A percentile compares a stretch with the other conserved stretches of the same genome.
phyloP scores from a whole-genome alignment of 345 rosid species.

The Populus simonii region DNA sequence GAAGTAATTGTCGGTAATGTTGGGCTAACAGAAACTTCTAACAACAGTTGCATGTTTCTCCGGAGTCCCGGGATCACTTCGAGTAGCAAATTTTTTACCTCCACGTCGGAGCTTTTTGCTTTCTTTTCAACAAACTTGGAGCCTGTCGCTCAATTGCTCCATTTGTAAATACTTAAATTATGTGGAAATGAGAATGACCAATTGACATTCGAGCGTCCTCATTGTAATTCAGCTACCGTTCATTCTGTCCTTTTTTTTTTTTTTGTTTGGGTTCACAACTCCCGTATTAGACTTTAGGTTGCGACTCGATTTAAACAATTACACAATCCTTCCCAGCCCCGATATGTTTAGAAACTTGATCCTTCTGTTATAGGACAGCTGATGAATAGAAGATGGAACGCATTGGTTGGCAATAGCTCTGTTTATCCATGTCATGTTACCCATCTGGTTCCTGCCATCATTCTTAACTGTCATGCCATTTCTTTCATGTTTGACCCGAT shows the following conservation, averaged over 20 bases:
- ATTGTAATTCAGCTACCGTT: background rate
- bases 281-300: background rate
- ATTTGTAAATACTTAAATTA: constrained; percentile 12
- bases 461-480: too few species aligned
- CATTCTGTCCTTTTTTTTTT: background rate
- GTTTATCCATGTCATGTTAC: background rate
- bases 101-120: background rate
- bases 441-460: background rate
- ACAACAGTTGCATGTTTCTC: constrained; percentile 3
- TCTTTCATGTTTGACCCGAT: too few species aligned
- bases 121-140: background rate
- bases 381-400: background rate
- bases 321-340: background rate
- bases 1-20: background rate
- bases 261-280: background rate
- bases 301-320: background rate
- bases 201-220: background rate
- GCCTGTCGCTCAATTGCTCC: background rate
- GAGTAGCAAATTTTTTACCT: background rate
- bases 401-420: background rate
- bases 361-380: background rate
- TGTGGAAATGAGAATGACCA: background rate
- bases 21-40: constrained; percentile 11
- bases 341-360: too few species aligned
- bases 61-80: background rate